These are phyloP conservation scores for Ceratobasidium sp. DNA, from an alignment of 1,284 basidiomycete genomes.

Conservation along the genomic window DNA sequence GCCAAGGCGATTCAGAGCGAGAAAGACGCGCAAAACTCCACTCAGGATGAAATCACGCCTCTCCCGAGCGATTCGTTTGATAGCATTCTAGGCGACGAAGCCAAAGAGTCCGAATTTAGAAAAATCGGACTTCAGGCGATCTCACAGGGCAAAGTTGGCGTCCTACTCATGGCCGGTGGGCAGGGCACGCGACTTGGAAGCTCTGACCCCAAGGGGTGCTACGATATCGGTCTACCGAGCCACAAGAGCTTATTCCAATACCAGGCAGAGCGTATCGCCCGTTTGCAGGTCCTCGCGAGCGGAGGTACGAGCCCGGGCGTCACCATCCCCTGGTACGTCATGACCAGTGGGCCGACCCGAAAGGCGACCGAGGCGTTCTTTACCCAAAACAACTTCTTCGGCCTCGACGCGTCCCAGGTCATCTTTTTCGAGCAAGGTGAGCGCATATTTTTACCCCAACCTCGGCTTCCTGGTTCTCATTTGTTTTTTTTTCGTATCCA, in stretches of 20 bases:
- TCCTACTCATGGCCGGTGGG: conserved; percentile 97
- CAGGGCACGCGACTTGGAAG: conserved; percentile 97
- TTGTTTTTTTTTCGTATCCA: conserved; percentile 49
- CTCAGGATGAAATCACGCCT: conserved; percentile 75
- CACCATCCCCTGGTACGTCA: conserved; percentile 95
- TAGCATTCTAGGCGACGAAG: conserved; percentile 69
- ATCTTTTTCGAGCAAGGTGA: conserved; percentile 98
- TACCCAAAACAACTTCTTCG: conserved; percentile 83
- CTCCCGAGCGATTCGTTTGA: conserved; percentile 82
- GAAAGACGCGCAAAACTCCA: conserved; percentile 63
- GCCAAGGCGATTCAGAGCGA: conserved; percentile 82
- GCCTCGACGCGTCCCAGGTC: conserved; percentile 84
- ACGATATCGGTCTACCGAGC: conserved; percentile 94
- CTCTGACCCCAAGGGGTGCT: conserved; percentile 95
- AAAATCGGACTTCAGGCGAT: conserved; percentile 85
- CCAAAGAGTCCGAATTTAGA: conserved; percentile 79
- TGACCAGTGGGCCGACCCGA: conserved; percentile 98
- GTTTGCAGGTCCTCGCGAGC: conserved; percentile 82
- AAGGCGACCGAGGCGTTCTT: conserved; percentile 91
- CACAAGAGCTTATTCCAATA: conserved; percentile 96
- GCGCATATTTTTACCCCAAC: conserved; percentile 54
- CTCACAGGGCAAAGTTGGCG: conserved; percentile 85
- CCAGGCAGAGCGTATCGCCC: conserved; percentile 94
- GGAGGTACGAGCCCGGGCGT: conserved; percentile 69
- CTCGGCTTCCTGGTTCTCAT: conserved; percentile 9